Evolutionary conservation across 441 rosid species (phyloP), one percentile per base, ranked within the genome.

Genomic region (Pelargonium citronellum): DNA sequence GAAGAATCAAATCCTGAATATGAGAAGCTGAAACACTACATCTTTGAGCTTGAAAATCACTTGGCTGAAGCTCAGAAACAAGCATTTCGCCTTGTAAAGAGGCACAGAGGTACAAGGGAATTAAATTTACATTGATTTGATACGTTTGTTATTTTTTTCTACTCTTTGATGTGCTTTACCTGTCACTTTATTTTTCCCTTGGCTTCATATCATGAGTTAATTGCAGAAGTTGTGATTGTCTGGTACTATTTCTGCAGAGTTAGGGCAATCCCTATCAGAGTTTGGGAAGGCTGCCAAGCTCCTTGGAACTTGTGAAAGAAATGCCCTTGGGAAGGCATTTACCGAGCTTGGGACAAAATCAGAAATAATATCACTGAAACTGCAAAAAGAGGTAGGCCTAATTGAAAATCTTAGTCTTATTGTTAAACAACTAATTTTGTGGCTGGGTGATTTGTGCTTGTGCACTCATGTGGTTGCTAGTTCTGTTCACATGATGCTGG

Each of bases 1-100:
- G 99, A 95, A 81, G 98, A 95, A 82, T 92, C 99, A 39, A 86
- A 83, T 84, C 84, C 92, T 76, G 93, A 88, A 73, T 91, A 95
- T 72, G 99, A 95, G 81, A 92, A 92, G 84, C 83, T 92, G 81
- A 95, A 91, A 75, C 83, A 85, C 74, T 95, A 95, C 70, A 64
- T 95, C 71, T 90, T 87, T 74, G 99, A 95, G 89, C 99, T 95
- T 27, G 99, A 95, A 78, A 89, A 89, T 77, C 99, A 92, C 82
- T 83, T 95, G 79, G 80, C 91, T 58, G 99, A 95, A 83, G 95
- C 95, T 67, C 99, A 95, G 82, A 95, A 91, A 76, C 98, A 95
- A 74, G 97, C 96, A 51, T 91, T 82, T 83, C 95, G 95, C 77
- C 97, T 95, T 44, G 98, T 95, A 24, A 95, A 92, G 84, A 83